Percentiles rank a stretch among this genome's conserved stretches.
phyloP scores from a whole-genome alignment of 257 asterid species.

The Fraxinus quadrangulata region DNA sequence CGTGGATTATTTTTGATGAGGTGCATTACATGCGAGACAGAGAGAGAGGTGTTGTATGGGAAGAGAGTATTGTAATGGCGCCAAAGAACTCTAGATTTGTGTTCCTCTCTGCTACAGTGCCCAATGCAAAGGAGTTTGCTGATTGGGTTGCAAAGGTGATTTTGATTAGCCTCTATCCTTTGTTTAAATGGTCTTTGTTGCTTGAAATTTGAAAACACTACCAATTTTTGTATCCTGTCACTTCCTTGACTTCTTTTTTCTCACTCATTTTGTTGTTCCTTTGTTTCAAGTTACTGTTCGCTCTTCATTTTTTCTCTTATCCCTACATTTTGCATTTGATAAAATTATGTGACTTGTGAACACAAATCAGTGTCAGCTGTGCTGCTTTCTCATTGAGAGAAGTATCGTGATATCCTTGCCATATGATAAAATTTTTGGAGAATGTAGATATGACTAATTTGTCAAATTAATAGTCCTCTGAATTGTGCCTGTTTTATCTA shows the following conservation, averaged over 20 bases:
- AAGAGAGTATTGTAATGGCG: constrained; percentile 96
- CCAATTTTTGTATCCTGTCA: neutral
- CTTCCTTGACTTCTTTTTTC: neutral
- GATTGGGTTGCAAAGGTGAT: constrained; percentile 99
- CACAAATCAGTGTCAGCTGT: neutral
- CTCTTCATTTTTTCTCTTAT: neutral
- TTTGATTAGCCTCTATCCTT: neutral
- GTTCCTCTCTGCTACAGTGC: constrained; percentile 92
- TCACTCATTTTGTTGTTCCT: constrained; percentile 9
- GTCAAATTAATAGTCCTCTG: neutral
- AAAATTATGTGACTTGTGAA: neutral
- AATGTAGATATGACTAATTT: neutral
- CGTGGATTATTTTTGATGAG: constrained; percentile 96
- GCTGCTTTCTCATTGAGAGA: constrained; percentile 6
- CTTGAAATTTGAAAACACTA: constrained; percentile 11
- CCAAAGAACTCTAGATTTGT: constrained; percentile 87
- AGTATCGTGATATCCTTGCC: neutral
- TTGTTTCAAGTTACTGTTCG: neutral
- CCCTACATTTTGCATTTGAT: neutral
- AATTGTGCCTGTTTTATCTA: neutral
- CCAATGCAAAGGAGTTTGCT: constrained; percentile 95
- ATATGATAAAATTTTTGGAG: neutral
- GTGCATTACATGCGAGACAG: constrained; percentile 99
- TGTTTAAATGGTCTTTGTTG: neutral
- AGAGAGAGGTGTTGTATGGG: constrained; percentile 99